Conservation (phyloP, 805 yeast species). For the Ogataea pignaliae region DNA sequence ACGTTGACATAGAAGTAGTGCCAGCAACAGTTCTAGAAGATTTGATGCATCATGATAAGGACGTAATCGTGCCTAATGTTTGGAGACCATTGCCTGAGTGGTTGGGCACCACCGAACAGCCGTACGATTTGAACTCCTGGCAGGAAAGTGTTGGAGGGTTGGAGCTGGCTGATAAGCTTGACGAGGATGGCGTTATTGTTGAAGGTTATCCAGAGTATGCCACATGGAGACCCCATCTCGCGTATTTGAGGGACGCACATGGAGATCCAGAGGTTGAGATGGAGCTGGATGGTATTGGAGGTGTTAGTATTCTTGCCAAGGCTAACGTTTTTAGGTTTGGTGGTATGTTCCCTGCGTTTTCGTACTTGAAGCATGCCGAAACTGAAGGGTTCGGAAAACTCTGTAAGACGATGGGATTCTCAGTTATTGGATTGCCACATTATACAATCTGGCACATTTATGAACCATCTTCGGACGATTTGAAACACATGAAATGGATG, state of each 20-base stretch:
- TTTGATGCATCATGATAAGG: conserved; percentile 81
- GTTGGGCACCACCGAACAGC: conserved; percentile 74
- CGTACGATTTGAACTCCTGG: conserved; percentile 79
- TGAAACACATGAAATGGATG: conserved; percentile 81
- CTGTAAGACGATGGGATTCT: conserved; percentile 77
- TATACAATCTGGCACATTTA: conserved; percentile 93
- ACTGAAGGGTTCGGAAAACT: conserved; percentile 93
- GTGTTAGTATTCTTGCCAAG: conserved; percentile 84
- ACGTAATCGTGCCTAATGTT: conserved; percentile 87
- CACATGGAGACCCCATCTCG: conserved; percentile 95
- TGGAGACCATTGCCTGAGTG: conserved; percentile 86
- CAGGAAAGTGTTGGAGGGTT: conserved; percentile 75
- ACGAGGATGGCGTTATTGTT: conserved; percentile 91
- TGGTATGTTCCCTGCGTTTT: conserved; percentile 91
- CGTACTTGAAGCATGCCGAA: conserved; percentile 91
- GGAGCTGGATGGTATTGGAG: conserved; percentile 95
- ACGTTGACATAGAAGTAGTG: conserved; percentile 85
- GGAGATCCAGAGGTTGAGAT: conserved; percentile 91
- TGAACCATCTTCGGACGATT: conserved; percentile 88
- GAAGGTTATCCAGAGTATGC: conserved; percentile 96
- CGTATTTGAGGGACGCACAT: conserved; percentile 85
- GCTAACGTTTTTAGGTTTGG: conserved; percentile 84
- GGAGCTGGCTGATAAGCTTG: conserved; percentile 65
- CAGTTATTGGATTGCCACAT: conserved; percentile 85
- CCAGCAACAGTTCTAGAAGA: conserved; percentile 84